phyloP scores from a whole-genome alignment of 257 asterid genomes.

The Solanum bulbocastanum region DNA sequence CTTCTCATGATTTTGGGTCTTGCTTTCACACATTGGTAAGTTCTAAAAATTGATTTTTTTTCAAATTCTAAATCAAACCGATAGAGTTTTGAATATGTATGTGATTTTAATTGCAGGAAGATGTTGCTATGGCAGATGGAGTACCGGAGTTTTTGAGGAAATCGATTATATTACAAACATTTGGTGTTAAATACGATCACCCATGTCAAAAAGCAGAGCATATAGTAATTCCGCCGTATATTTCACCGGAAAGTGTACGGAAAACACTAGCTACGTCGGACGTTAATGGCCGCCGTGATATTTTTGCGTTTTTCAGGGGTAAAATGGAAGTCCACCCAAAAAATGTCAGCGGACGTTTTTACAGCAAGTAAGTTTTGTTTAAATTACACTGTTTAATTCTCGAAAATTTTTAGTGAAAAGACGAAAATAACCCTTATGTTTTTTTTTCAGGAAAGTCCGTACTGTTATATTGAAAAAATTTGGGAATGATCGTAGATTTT shows the following conservation, averaged over 20 bases:
- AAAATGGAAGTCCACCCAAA: constrained; percentile 91
- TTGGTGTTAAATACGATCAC: constrained; percentile 68
- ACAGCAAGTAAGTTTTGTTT: constrained; percentile 42
- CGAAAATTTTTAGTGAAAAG: neutral
- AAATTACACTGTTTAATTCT: neutral
- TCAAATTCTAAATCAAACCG: neutral
- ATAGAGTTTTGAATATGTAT: neutral
- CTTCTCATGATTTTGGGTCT: constrained; percentile 93
- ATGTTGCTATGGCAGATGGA: constrained; percentile 68
- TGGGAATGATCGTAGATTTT: constrained; percentile 51
- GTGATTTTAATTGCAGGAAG: constrained; percentile 39
- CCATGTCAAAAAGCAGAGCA: constrained; percentile 84
- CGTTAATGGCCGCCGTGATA: constrained; percentile 41
- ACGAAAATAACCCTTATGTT: neutral
- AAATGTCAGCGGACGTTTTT: constrained; percentile 82
- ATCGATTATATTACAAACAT: constrained; percentile 67
- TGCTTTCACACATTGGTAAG: constrained; percentile 90
- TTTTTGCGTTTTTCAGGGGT: constrained; percentile 73
- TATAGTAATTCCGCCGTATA: constrained; percentile 74
- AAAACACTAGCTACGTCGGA: constrained; percentile 36
- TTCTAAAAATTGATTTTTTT: too few species aligned
- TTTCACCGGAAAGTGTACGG: constrained; percentile 55
- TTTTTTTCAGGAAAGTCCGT: constrained; percentile 42
- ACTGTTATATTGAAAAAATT: constrained; percentile 53
- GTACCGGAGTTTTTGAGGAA: constrained; percentile 56